phyloP scores from a whole-genome alignment of 2,329 filamentous ascomycete species.

The Grosmannia huntii region DNA sequence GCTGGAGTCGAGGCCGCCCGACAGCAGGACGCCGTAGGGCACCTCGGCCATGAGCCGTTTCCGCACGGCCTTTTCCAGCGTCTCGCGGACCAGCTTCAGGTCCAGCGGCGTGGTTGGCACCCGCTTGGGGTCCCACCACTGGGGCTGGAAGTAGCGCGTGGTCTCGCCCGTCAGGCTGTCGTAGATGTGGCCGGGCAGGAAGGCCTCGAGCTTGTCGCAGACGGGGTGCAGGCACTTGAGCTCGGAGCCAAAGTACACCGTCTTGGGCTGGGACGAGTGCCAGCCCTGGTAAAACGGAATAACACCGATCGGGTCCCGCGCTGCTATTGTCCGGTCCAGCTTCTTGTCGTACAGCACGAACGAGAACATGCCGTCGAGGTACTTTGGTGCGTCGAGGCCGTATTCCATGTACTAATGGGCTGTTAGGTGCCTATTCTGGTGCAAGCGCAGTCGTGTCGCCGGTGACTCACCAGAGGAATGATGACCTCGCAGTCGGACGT shows the following conservation, averaged over 20 bases:
- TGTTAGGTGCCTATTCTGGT: constrained; percentile 3
- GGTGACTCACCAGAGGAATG: constrained; percentile 68
- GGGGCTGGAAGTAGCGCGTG: constrained; percentile 80
- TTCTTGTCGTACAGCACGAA: constrained; percentile 97
- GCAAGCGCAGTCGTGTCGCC: background rate
- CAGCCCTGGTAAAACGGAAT: constrained; percentile 96
- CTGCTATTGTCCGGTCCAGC: constrained; percentile 82
- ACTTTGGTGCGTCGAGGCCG: constrained; percentile 81
- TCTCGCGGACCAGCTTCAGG: constrained; percentile 66
- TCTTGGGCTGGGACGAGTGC: constrained; percentile 66
- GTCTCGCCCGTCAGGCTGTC: constrained; percentile 82
- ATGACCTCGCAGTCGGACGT: constrained; percentile 98
- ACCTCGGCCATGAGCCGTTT: constrained; percentile 99
- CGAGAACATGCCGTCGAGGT: constrained; percentile 98
- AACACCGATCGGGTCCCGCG: constrained; percentile 91
- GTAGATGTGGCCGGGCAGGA: constrained; percentile 91
- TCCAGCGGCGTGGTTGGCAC: constrained; percentile 73
- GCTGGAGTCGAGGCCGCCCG: constrained; percentile 90
- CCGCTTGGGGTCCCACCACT: constrained; percentile 76
- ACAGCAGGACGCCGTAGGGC: constrained; percentile 89
- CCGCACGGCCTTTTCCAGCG: constrained; percentile 80
- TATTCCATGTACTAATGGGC: constrained; percentile 68
- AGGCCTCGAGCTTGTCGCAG: constrained; percentile 88
- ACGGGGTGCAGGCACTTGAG: constrained; percentile 86
- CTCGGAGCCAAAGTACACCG: constrained; percentile 94